Percentiles rank a stretch among this genome's conserved stretches.
phyloP scores from a whole-genome alignment of 495 filamentous ascomycete species.

The Cudoniella acicularis region DNA sequence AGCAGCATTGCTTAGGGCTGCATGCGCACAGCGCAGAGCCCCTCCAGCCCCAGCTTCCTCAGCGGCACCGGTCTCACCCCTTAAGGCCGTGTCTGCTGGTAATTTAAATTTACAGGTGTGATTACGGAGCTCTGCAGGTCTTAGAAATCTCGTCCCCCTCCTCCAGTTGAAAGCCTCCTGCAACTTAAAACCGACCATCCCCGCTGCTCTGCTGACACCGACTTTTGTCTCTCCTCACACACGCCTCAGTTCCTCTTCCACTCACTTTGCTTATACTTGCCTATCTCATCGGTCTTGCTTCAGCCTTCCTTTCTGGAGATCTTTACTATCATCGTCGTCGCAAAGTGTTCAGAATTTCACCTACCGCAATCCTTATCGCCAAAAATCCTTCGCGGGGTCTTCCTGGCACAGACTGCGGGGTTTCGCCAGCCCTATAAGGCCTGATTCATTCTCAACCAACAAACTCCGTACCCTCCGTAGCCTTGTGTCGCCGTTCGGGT shows the following conservation, averaged over 20 bases:
- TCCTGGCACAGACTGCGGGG: slow-evolving; percentile 2
- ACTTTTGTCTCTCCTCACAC: slow-evolving; percentile 4
- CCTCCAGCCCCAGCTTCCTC: background rate
- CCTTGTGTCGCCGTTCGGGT: background rate
- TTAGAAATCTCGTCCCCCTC: background rate
- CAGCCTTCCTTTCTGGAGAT: no score
- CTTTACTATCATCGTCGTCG: background rate
- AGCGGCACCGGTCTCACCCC: background rate
- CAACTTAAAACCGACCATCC: slow-evolving; percentile 21
- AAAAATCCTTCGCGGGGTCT: slow-evolving; percentile 8
- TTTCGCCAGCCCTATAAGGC: background rate
- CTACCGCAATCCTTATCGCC: slow-evolving; percentile 10
- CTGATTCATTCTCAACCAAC: background rate
- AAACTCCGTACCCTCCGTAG: background rate
- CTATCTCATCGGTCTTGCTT: background rate
- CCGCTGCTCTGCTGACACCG: slow-evolving; percentile 24
- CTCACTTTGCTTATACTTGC: background rate
- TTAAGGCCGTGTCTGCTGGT: background rate
- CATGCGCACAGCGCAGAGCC: background rate
- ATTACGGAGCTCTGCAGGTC: background rate
- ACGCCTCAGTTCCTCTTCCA: background rate
- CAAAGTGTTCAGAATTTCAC: background rate
- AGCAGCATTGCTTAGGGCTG: background rate
- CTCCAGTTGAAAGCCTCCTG: background rate
- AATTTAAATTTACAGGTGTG: no score